Evolutionary conservation across 31 red algal species (phyloP), one percentile per base, ranked within the genome.

Genomic region (Bonnemaisonia californica): DNA sequence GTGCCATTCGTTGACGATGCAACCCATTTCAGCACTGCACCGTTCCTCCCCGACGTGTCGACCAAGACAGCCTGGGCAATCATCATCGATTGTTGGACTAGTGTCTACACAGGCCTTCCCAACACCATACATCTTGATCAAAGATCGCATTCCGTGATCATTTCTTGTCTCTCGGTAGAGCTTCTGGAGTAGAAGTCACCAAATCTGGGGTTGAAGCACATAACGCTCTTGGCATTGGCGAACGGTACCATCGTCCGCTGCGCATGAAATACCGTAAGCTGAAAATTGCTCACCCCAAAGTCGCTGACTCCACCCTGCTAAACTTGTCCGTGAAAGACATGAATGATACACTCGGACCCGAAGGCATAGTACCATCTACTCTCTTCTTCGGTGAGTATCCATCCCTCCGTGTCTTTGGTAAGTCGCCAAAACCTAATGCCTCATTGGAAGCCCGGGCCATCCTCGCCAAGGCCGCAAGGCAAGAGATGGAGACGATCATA

Each of bases 101-200:
- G 30, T 4, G 40, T 85, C n/a, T 85, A 62, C 81, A 85, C 70
- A 4, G 81, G 81, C 4, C 18, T 85, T 11, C 69, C 69, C 4
- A 57, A 85, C 38, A 33, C 19, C 3, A 85, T 85, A 27, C 3
- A 18, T 5, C 54, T 85, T 8, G 81, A 75, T 35, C 42, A 76
- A 76, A 70, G 81, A 36, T 61, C 69, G 23, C 22, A 13, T 47
- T 85, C 41, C 69, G 81, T 13, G 28, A 59, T 48, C 7, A 16
- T 21, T 85, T 74, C 37, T 27, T 76, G 9, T n/a, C 19, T 42
- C 41, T 85, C 13, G 11, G 4, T 12, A 21, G 16, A 7, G 37
- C 45, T 11, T 19, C 32, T 51, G 55, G 41, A 28, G 56, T 77
- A 13, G 26, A 85, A 13, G 28, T 76, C 19, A 19, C 13, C 12